Base-by-base conservation (phyloP, 2,329 filamentous ascomycete species). In the Aspergillus ustus region DNA sequence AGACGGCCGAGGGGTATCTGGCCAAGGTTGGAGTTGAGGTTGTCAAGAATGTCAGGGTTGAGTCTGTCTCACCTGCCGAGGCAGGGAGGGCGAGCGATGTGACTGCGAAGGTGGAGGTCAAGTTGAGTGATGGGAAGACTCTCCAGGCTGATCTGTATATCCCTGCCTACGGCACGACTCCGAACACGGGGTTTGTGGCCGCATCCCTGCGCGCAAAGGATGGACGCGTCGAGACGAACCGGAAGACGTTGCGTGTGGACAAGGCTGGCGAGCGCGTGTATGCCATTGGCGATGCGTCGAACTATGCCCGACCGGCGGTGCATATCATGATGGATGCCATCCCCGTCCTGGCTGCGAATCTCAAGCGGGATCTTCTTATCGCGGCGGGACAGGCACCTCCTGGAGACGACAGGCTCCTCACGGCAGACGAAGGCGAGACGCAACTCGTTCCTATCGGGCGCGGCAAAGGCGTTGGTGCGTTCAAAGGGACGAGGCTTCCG, bases 121-220 rank as follows among this genome's bases (percentile, higher is more conserved):
- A 67, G 0, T 76, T 85, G 1, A 71, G 73, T 2, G 71, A 80
- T 60, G 82, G 80, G 0, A 67, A 71, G 37, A 73, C 64, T 0
- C 58, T 83, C 1, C 67, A 76, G 2, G 76, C 80, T 0, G 82
- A 85, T 57, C 55, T 85, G 0, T 84, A 83, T 65, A 82, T 85
- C 45, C 80, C 82, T 0, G 78, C 80, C 2, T 77, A 70, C 1
- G 83, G 82, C 1, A 75, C 73, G 3, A 68, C 25, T 7, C 74
- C 80, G 3, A 83, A 83, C 54, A 81, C 78, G 1, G 19, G 29
- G 0, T 83, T 82, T 59, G 51, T 82, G 2, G 52, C 73, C 9
- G 50, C 59, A 7, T 28, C 60, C 0, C 70, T 81, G 0, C 69
- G 79, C 1, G 63, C 64, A 0, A 4, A 66, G 0, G 77, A 81